Conservation (phyloP, 169 alveolate species). For the Plasmodium ovale region DNA sequence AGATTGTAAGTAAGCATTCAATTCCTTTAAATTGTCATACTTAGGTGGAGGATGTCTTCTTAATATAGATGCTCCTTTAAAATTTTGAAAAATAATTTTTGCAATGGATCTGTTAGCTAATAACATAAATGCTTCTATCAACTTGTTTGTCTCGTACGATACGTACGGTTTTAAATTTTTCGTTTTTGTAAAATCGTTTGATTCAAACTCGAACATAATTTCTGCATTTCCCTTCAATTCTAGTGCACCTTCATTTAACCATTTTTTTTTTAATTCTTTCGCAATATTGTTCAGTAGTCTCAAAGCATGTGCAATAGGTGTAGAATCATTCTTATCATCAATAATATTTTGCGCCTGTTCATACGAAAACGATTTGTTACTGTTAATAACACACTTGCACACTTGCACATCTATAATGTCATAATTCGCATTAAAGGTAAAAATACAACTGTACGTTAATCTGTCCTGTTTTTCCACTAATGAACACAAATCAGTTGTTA, state of each 20-base stretch:
- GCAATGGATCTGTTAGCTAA: constrained; percentile 99
- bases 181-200: constrained; percentile 86
- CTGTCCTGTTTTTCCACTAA: constrained; percentile 93
- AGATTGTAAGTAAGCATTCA: constrained; percentile 88
- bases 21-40: constrained; percentile 92
- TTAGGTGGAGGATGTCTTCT: constrained; percentile 97
- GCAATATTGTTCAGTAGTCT: constrained; percentile 90
- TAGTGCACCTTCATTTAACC: constrained; percentile 96
- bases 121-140: constrained; percentile 99
- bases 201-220: constrained; percentile 87
- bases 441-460: constrained; percentile 94
- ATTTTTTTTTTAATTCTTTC: constrained; percentile 89
- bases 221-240: constrained; percentile 80
- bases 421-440: constrained; percentile 93
- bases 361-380: constrained; percentile 93
- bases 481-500: constrained; percentile 96
- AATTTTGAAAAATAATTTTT: constrained; percentile 87
- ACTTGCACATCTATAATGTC: constrained; percentile 87
- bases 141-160: constrained; percentile 85
- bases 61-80: constrained; percentile 93
- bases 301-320: constrained; percentile 36
- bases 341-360: constrained; percentile 92
- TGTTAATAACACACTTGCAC: constrained; percentile 92
- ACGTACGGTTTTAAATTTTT: constrained; percentile 83
- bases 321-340: constrained; percentile 86